These are phyloP conservation scores for Kodamaea plutei DNA, from an alignment of 1,139 yeast genomes.

Conservation along the genomic window DNA sequence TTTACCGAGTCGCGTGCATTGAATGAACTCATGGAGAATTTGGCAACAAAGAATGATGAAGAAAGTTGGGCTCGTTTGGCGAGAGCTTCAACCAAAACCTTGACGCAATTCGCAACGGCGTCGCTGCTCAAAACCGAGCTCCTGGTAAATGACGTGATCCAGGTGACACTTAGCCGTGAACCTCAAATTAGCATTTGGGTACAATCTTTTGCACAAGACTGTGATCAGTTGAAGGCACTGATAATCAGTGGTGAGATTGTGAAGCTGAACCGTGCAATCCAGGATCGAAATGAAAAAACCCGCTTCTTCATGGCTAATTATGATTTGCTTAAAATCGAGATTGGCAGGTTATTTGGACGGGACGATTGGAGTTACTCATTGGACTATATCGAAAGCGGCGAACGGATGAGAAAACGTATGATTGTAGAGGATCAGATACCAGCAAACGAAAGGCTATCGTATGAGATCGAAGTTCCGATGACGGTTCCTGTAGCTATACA, in stretches of 20 bases:
- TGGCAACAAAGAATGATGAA: constrained; percentile 36
- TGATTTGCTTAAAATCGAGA: constrained; percentile 42
- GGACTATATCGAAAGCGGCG: constrained; percentile 65
- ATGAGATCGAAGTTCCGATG: constrained; percentile 35
- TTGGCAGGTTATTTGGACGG: constrained; percentile 30
- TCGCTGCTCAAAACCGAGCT: not conserved
- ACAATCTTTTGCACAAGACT: constrained; percentile 42
- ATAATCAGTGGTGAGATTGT: constrained; percentile 47
- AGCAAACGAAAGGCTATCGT: constrained; percentile 40
- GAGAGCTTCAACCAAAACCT: constrained; percentile 15
- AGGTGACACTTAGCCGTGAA: constrained; percentile 25
- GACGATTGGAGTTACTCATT: constrained; percentile 38
- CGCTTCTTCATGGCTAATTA: constrained; percentile 48
- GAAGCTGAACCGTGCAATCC: constrained; percentile 48
- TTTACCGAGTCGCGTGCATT: constrained; percentile 22
- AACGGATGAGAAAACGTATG: constrained; percentile 59
- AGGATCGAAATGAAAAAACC: constrained; percentile 61
- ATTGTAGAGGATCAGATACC: constrained; percentile 49
- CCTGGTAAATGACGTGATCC: not conserved
- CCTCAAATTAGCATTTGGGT: constrained; percentile 20
- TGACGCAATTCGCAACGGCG: not conserved
- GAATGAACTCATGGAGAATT: constrained; percentile 28
- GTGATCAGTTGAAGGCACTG: constrained; percentile 40
- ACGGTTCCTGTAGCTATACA: not conserved
- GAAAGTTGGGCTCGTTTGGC: constrained; percentile 19